These are phyloP conservation scores for Microbotryomycetes sp. DNA, from an alignment of 1,284 basidiomycete genomes.

Conservation along the genomic window DNA sequence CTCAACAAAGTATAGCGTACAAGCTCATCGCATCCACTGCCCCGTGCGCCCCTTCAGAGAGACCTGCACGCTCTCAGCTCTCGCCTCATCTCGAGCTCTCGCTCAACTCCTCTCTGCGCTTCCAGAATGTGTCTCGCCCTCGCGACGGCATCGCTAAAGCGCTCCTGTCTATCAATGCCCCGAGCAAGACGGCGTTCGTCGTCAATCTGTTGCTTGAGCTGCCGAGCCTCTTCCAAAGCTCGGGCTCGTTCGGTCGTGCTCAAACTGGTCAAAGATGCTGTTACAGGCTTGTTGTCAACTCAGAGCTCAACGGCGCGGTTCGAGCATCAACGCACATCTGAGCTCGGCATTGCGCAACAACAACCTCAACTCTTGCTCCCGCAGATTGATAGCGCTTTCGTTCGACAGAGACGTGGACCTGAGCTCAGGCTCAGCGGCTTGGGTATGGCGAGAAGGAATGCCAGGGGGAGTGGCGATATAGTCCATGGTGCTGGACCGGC, in stretches of 20 bases:
- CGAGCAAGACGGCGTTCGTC: background rate
- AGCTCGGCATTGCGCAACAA: slow-evolving; percentile 15
- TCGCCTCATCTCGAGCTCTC: too few species aligned
- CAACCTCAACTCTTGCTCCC: slow-evolving; percentile 10
- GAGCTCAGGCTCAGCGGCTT: background rate
- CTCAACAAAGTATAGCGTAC: too few species aligned
- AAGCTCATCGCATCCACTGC: too few species aligned
- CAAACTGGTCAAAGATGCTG: slow-evolving; percentile 16
- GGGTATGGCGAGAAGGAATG: background rate
- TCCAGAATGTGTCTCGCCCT: too few species aligned
- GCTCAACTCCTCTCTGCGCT: too few species aligned
- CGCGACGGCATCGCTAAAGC: background rate
- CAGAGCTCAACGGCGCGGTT: background rate
- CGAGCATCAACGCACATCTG: slow-evolving; percentile 5
- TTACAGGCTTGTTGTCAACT: background rate
- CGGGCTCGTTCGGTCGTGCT: slow-evolving; percentile 1
- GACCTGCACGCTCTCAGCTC: too few species aligned
- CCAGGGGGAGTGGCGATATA: background rate
- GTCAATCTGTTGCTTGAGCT: background rate
- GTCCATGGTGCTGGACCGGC: background rate
- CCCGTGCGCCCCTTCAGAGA: too few species aligned
- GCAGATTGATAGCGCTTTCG: background rate
- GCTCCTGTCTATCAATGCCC: background rate
- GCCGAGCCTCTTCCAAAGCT: slow-evolving; percentile 16
- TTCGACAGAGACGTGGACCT: background rate